Base-by-base conservation (phyloP, 2,329 filamentous ascomycete genomes). In the Aureobasidium sp. region DNA sequence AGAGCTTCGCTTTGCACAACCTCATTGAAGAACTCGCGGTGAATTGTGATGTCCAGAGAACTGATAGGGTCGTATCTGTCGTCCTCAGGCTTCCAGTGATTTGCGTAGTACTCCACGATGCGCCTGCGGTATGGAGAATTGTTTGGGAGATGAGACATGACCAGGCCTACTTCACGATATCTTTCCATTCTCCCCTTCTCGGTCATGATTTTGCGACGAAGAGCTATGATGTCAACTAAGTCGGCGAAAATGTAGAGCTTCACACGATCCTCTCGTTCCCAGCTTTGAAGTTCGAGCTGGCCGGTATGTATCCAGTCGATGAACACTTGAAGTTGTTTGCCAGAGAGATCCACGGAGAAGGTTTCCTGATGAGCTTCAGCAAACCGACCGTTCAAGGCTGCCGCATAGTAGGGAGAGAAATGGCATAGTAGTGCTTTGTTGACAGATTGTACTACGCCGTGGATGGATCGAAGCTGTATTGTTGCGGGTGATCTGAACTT, bases 401-500 rank as follows among this genome's bases (percentile, higher is more conserved):
- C 46, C 17, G 15, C 12, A 12, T 51, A 61, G 47, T 61, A 61
- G 10, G 36, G 10, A 20, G 47, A 61, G 26, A 36, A 61, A 34
- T 53, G 47, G 48, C 59, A 61, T 9, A 61, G 59, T 8, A 61
- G 39, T 27, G 24, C 48, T 26, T 52, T 61, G 59, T 61, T 37
- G 26, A 53, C 26, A 12, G 37, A n/a, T 41, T 39, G 32, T 1
- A 34, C 13, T 2, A 17, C 15, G n/a, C 46, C 46, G 5, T 50
- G 5, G 2, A 17, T 6, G 5, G 57, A 60, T 9, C 46, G 46
- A 24, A 60, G 46, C 10, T 51, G 20, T 27, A 60, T 41, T 2
- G 24, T 51, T 1, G 20, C 36, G 46, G 24, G 9, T 15, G 57
- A 32, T 37, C 2, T 36, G 10, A 1, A 20, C n/a, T 27, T 37